Base-by-base conservation (phyloP, 331 rosid species). In the Malus hybrid region DNA sequence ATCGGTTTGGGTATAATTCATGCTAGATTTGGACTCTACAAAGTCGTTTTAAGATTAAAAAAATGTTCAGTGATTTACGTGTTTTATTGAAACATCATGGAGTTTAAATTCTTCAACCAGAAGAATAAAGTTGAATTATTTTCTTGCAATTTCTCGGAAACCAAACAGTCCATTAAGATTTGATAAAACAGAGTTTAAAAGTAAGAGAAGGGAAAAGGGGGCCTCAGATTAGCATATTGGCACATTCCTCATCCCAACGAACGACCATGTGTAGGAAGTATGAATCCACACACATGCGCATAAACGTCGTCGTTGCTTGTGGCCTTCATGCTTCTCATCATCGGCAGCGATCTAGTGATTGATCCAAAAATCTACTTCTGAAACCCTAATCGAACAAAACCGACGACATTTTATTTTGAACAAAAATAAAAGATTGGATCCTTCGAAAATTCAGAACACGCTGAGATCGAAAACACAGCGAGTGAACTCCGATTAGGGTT, bases 211-310 rank as follows among this genome's bases (percentile, higher is more conserved):
- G 1, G 0, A 55, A 13, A 39, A 1, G 2, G 27, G 34, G 52
- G 88, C 85, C 82, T 91, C 93, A 88, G 96, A 90, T 92, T 90
- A 90, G 96, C 97, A 92, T 92, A 33, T 79, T 80, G 93, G 86
- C 97, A 92, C 93, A 92, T 86, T 92, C 88, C 31, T 76, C 97
- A 78, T 80, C 5, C 87, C 88, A 64, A 69, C 88, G 77, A 86
- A 90, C 88, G 85, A 86, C 87, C 93, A 79, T 75, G 93, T 59
- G 70, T 24, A 19, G n/a, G 11, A 61, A 71, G 15, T 44, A 44
- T 44, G 50, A 44, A 75, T 57, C 72, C 67, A 79, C 88, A 83
- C 74, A 64, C 76, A 44, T 73, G 93, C 96, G 91, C 93, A 92
- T 42, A 78, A 70, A 1, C 62, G 73, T 88, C 81, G 88, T 65